Percentiles rank a stretch among this genome's conserved stretches.
phyloP scores from a whole-genome alignment of 164 flowering plant species.

The Umbilicus rupestris region DNA sequence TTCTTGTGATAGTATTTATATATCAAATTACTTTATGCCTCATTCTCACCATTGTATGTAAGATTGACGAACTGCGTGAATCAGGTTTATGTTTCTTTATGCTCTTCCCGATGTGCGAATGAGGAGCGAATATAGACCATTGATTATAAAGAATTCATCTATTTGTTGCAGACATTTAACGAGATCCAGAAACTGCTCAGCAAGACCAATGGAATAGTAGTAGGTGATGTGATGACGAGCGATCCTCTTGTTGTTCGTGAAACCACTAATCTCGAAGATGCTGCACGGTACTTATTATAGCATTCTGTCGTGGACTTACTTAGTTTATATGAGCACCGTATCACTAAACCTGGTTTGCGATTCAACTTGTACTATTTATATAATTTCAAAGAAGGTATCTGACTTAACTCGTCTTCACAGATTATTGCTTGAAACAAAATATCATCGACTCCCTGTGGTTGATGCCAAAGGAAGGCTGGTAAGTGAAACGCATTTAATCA shows the following conservation, averaged over 20 bases:
- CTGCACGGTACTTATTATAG: conserved; percentile 60
- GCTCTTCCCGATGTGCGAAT: too few species aligned
- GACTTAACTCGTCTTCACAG: conserved; percentile 18
- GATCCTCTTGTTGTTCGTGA: conserved; percentile 53
- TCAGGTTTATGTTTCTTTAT: too few species aligned
- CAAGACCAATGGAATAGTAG: conserved; percentile 48
- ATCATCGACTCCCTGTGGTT: conserved; percentile 48
- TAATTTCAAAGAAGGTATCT: too few species aligned
- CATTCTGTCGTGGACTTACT: too few species aligned
- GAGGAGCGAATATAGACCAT: too few species aligned
- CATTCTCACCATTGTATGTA: too few species aligned
- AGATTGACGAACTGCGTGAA: too few species aligned
- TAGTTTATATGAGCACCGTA: too few species aligned
- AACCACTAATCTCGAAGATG: conserved; percentile 51
- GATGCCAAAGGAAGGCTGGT: conserved; percentile 50
- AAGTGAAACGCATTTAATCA: conserved; percentile 9
- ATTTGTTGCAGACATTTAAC: conserved; percentile 39
- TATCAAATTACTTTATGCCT: too few species aligned
- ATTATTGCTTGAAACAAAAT: conserved; percentile 51
- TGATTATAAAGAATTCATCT: neutral
- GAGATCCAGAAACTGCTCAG: conserved; percentile 40
- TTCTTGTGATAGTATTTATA: neutral
- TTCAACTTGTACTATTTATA: neutral
- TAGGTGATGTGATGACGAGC: conserved; percentile 62
- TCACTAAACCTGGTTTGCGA: too few species aligned